Evolutionary conservation across 2,329 filamentous ascomycete species (phyloP).

Genomic region (Cladophialophora psammophila): DNA sequence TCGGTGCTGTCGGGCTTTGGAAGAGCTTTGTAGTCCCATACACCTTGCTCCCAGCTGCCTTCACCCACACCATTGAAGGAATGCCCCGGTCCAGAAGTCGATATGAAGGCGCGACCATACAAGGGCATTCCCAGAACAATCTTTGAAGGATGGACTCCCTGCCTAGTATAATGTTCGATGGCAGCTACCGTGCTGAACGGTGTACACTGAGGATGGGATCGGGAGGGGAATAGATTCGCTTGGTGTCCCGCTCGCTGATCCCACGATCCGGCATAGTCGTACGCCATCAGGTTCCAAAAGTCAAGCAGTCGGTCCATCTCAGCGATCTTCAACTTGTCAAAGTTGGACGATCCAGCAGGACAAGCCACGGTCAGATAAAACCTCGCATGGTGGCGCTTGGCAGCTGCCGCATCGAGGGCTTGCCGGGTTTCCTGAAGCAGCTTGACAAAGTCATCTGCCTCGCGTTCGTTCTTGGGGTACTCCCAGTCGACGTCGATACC

Average conservation of each 20-base stretch:
- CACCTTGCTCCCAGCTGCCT: conserved; percentile 83
- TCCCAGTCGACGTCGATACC: conserved; percentile 59
- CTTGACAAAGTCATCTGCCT: conserved; percentile 53
- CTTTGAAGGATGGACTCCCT: conserved; percentile 72
- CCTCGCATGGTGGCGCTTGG: conserved; percentile 30
- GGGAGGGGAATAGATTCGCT: conserved; percentile 74
- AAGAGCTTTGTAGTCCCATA: conserved; percentile 88
- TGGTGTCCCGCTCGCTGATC: conserved; percentile 76
- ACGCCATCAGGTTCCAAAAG: conserved; percentile 86
- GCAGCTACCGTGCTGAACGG: conserved; percentile 80
- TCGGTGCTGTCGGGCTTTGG: conserved; percentile 73
- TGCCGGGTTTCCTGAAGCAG: conserved; percentile 53
- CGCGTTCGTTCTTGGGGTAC: conserved; percentile 51
- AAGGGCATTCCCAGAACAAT: conserved; percentile 91
- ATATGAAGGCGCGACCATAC: conserved; percentile 84
- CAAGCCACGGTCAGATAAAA: conserved; percentile 41
- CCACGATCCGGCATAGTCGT: conserved; percentile 88
- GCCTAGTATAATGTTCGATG: conserved; percentile 70
- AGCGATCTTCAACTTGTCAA: conserved; percentile 66
- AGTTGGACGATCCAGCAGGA: conserved; percentile 65
- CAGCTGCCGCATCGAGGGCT: conserved; percentile 40
- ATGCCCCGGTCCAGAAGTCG: conserved; percentile 76
- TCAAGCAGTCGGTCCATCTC: conserved; percentile 72
- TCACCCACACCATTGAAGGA: conserved; percentile 75
- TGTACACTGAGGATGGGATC: conserved; percentile 67